A percentile compares a stretch with the other conserved stretches of the same genome.
Evolutionary conservation across 129 eudicot genomes (phyloP).

Genomic region (Lonicera japonica): DNA sequence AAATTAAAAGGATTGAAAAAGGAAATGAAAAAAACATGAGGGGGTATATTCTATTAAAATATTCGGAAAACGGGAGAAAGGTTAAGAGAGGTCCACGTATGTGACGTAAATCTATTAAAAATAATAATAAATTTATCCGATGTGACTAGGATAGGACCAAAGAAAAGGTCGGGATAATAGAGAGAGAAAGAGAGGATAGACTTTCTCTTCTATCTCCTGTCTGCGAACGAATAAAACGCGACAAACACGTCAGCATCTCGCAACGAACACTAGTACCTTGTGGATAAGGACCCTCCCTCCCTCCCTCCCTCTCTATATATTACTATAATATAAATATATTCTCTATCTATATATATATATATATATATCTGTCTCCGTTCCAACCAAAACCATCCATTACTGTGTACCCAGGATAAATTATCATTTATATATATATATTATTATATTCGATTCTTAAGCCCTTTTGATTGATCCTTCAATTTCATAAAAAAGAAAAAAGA

Average conservation of each 20-base stretch:
- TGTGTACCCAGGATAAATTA: background rate
- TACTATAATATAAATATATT: background rate
- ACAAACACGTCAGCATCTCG: background rate
- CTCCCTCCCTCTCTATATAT: background rate
- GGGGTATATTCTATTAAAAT: background rate
- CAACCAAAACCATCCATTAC: background rate
- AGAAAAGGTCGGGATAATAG: conserved; percentile 6
- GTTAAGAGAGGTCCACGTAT: too few species aligned
- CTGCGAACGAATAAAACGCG: too few species aligned
- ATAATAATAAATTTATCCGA: too few species aligned
- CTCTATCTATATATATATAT: conserved; percentile 7
- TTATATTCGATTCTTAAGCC: too few species aligned
- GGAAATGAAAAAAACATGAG: too few species aligned
- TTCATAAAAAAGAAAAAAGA: too few species aligned
- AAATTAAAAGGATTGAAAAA: too few species aligned
- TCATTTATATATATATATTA: too few species aligned
- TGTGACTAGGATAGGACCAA: background rate
- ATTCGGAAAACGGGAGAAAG: background rate
- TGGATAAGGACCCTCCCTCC: background rate
- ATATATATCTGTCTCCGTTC: conserved; percentile 1
- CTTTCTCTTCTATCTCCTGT: background rate
- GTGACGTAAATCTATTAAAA: too few species aligned
- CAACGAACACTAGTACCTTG: background rate
- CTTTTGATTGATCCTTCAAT: too few species aligned
- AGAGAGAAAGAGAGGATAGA: conserved; percentile 5